Base-by-base conservation (phyloP, 352 stramenopile species). In the Thalassiosira livingstoniorum region DNA sequence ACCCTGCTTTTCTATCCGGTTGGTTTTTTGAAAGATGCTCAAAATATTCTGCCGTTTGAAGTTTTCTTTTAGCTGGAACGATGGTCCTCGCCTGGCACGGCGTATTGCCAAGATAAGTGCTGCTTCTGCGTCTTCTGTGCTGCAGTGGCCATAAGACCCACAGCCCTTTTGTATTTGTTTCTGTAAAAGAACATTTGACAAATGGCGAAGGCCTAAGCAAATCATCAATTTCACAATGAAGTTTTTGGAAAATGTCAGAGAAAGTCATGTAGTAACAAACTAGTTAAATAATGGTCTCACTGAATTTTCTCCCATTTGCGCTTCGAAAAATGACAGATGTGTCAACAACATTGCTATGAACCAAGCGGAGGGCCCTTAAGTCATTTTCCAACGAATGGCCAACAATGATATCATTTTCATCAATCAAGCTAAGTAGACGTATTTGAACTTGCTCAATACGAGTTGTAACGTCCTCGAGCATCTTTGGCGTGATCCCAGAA, bases 341-440 rank as follows among this genome's bases (percentile, higher is more conserved):
- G 67, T 94, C 90, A 35, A 93, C 76, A 5, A 92, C 54, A 27
- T 80, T 84, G 35, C 60, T 43, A 75, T 94, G 90, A 23, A 92
- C 68, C 34, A 88, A 80, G 29, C 78, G 75, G 18, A 88, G 62
- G 39, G 88, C 90, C 42, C 64, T 82, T 18, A 94, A 72, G 82
- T 94, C 90, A 77, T 94, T 94, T 79, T 94, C 90, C 13, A 92
- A 71, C 5, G 90, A 94, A 83, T 94, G 90, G 1, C 88, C 90
- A 32, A 94, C 72, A 27, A 94, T 32, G 37, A 94, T 87, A 73
- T 94, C 90, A 43, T 86, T 75, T 68, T 80, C 77, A 58, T 82
- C 37, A 64, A 94, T 82, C 31, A 84, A 72, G 1, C 55, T 66
- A 25, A 90, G 32, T 18, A 93, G 60, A 21, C 54, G 51, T 61